Conservation (phyloP, 257 asterid species). For the Nicotiana paniculata region DNA sequence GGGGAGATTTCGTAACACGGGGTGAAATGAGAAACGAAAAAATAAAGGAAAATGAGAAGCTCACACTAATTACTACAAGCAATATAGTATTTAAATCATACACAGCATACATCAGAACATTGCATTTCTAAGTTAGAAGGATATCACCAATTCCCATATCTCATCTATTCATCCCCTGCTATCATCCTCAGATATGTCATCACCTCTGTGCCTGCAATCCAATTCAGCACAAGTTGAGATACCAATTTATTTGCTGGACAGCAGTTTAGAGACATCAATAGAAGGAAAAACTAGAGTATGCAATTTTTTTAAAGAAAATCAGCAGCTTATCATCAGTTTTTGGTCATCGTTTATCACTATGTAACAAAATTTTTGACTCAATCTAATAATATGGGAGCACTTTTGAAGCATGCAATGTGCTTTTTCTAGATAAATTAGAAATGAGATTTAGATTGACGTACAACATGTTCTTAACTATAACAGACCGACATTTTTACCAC, state of each 20-base stretch:
- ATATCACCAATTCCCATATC: conserved; percentile 11
- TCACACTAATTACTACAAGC: not conserved
- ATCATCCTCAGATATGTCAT: conserved; percentile 52
- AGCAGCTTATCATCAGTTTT: not conserved
- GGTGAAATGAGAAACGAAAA: not conserved
- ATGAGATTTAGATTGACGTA: too few relatives aligned
- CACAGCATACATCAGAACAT: conserved; percentile 11
- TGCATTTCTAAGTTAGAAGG: conserved; percentile 9
- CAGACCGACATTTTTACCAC: too few relatives aligned
- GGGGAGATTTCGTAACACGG: not conserved
- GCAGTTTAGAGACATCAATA: not conserved
- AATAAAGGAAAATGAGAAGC: not conserved
- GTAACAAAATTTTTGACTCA: not conserved
- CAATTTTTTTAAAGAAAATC: not conserved
- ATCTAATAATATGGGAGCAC: not conserved
- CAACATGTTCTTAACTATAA: too few relatives aligned
- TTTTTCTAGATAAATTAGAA: not conserved
- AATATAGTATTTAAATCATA: conserved; percentile 18
- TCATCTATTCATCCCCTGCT: conserved; percentile 44
- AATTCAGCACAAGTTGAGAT: not conserved
- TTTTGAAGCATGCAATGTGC: not conserved
- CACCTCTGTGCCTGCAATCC: conserved; percentile 65
- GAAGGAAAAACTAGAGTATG: not conserved
- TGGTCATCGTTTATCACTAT: not conserved
- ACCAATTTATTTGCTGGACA: not conserved